These are phyloP conservation scores for Tolypocladium tundrense DNA, from an alignment of 2,329 filamentous ascomycete species.

Conservation along the genomic window DNA sequence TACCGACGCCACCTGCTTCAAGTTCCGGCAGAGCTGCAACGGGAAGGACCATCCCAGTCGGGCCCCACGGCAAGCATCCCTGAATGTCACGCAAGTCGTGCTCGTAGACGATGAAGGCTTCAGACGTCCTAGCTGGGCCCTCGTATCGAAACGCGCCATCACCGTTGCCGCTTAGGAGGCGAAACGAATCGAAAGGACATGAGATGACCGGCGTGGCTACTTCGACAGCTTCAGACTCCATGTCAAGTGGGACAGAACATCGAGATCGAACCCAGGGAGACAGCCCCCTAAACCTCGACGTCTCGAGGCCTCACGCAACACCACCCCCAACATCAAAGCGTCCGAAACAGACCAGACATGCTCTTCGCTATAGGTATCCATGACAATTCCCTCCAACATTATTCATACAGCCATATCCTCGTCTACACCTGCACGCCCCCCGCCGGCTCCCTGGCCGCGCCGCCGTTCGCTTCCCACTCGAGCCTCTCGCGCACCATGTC, in stretches of 20 bases:
- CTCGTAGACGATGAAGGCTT: too few species aligned
- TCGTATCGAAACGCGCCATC: too few species aligned
- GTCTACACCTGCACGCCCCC: too few species aligned
- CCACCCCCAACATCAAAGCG: too few species aligned
- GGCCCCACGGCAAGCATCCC: too few species aligned
- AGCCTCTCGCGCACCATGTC: constrained; percentile 25
- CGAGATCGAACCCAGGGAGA: background rate
- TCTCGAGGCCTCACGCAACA: background rate
- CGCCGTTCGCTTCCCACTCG: constrained; percentile 21
- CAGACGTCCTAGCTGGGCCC: too few species aligned
- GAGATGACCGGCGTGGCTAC: too few species aligned
- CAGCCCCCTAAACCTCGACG: background rate
- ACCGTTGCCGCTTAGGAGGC: too few species aligned
- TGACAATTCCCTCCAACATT: background rate
- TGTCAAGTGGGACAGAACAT: background rate
- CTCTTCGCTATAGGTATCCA: background rate
- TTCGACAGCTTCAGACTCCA: too few species aligned
- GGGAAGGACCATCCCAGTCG: background rate
- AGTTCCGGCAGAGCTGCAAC: background rate
- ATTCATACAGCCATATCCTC: background rate
- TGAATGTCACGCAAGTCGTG: too few species aligned
- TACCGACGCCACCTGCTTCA: background rate
- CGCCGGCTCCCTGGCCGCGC: background rate
- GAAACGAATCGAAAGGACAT: background rate
- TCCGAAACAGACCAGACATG: background rate